Conservation (phyloP, 192 early-diverging fungal genomes). For the Coemansia sp. region DNA sequence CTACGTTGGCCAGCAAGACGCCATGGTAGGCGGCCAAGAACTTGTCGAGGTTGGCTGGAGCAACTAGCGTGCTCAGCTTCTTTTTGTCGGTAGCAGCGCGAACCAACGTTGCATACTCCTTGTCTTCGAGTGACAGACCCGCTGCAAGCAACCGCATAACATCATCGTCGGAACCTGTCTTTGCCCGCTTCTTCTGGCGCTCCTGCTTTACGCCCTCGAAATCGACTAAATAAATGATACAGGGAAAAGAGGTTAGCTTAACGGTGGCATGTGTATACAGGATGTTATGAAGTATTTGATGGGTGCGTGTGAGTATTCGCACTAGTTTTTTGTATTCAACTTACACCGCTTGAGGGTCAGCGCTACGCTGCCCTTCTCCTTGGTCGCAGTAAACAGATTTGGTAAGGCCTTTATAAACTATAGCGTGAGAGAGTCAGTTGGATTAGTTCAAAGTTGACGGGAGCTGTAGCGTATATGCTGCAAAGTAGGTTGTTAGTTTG, state of each 20-base stretch:
- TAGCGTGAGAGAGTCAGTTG: background rate
- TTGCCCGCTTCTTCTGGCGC: constrained; percentile 34
- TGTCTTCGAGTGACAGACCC: constrained; percentile 33
- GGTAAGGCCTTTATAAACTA: constrained; percentile 45
- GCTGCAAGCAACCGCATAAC: constrained; percentile 34
- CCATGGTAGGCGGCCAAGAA: constrained; percentile 48
- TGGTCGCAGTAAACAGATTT: constrained; percentile 31
- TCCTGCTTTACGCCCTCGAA: constrained; percentile 33
- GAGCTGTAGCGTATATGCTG: constrained; percentile 1
- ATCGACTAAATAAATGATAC: constrained; percentile 16
- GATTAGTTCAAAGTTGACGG: background rate
- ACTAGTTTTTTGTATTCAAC: background rate
- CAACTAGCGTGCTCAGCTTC: constrained; percentile 46
- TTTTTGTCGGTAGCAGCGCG: constrained; percentile 38
- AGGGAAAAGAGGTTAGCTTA: background rate
- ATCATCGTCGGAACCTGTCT: constrained; percentile 16
- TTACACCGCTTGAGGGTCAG: constrained; percentile 41
- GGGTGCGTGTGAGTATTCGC: background rate
- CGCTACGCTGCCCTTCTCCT: constrained; percentile 34
- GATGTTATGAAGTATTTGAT: too few species aligned
- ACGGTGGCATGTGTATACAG: too few species aligned
- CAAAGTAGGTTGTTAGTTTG: too few species aligned
- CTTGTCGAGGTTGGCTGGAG: constrained; percentile 29
- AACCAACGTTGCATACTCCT: constrained; percentile 40
- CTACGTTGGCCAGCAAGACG: constrained; percentile 23